Evolutionary conservation across 768 basidiomycete genomes (phyloP).

Genomic region (Pholiota conissans): DNA sequence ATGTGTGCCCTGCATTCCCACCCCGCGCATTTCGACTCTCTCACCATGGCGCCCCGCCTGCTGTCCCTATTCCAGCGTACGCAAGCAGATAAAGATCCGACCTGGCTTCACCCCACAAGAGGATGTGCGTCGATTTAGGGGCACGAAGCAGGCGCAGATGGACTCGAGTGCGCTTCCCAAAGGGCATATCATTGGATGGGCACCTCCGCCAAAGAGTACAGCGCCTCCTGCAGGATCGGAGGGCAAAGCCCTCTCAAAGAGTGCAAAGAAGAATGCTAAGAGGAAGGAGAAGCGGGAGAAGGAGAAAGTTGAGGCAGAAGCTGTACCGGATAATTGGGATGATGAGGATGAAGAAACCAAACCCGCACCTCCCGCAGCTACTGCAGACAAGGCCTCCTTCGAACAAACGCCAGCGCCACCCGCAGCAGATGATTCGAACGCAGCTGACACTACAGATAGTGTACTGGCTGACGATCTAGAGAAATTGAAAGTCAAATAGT

Average conservation of each 20-base stretch:
- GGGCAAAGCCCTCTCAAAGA: constrained; percentile 66
- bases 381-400: constrained; percentile 7
- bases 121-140: constrained; percentile 85
- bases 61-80: constrained; percentile 49
- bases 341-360: constrained; percentile 57
- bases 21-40: constrained; percentile 12
- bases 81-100: constrained; percentile 87
- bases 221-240: constrained; percentile 28
- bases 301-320: constrained; percentile 38
- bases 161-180: constrained; percentile 66
- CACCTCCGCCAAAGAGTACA: constrained; percentile 52
- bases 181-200: constrained; percentile 84
- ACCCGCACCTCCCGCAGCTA: constrained; percentile 20
- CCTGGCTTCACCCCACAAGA: constrained; percentile 96
- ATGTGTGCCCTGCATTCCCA: constrained; percentile 30
- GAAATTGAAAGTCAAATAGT: constrained; percentile 56
- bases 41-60: constrained; percentile 12
- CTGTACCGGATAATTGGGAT: constrained; percentile 78
- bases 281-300: constrained; percentile 68
- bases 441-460: constrained; percentile 18
- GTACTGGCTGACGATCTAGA: constrained; percentile 50
- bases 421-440: constrained; percentile 8
- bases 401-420: constrained; percentile 16
- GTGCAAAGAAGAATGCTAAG: constrained; percentile 82
- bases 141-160: constrained; percentile 72